Base-by-base conservation (phyloP, 352 stramenopile genomes). In the Aphanomyces cochlioides region DNA sequence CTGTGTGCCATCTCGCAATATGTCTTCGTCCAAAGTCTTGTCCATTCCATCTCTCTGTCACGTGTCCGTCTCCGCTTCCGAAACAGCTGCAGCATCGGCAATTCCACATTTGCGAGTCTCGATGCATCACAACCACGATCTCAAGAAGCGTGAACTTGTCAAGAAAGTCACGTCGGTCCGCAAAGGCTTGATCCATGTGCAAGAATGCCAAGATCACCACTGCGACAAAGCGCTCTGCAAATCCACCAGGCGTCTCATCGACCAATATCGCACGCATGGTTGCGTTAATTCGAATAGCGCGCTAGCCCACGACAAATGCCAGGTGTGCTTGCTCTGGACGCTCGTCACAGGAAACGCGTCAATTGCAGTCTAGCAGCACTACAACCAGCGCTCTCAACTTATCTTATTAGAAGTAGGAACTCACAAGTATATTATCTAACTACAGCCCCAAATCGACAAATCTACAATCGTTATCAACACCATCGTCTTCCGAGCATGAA, bases 311-410 rank as follows among this genome's bases (percentile, higher is more conserved):
- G 58, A 47, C 15, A 74, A 87, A 56, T 91, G 84, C 77, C 84
- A 86, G 59, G 84, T 90, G n/a, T 92, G 84, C 82, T 87, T 82
- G 75, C 79, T 92, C 39, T 92, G 82, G 82, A 69, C 78, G 38
- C 85, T 88, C 67, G 75, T 92, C 45, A 40, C 67, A 77, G 72
- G 71, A 73, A 65, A 71, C 75, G 12, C 71, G 40, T 48, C 71
- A 73, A 64, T 76, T 47, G 21, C 47, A 56, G 38, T 61, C 28
- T 61, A 61, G 54, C 17, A 12, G 28, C 10, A 13, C 15, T 8
- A 7, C 54, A 4, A 12, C 54, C 54, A 28, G 28, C 28, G 28
- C 19, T 17, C 19, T 10, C 54, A 12, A 19, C 15, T 45, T 61
- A 12, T 15, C 43, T 61, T 40, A 61, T 61, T 61, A 61, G 21